A percentile compares a stretch with the other conserved stretches of the same genome.
Evolutionary conservation across 169 alveolate species (phyloP).

Genomic region (Plasmodium inui): DNA sequence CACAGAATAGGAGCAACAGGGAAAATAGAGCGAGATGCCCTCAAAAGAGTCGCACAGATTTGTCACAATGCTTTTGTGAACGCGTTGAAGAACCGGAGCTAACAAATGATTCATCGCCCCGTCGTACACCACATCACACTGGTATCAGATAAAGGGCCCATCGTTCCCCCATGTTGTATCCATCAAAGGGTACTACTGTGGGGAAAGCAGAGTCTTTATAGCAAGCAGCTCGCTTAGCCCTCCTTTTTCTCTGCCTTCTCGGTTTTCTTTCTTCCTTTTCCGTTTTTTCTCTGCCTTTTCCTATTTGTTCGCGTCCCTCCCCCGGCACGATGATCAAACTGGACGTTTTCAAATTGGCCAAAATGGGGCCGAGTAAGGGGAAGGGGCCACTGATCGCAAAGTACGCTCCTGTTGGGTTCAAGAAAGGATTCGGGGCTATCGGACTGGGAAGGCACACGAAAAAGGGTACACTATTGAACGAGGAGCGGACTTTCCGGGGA

Average conservation of each 20-base stretch:
- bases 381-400: conserved; percentile 90
- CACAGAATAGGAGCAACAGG: background rate
- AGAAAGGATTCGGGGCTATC: conserved; percentile 91
- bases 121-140: background rate
- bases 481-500: background rate
- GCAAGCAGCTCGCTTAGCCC: background rate
- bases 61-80: background rate
- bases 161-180: background rate
- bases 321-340: conserved; percentile 40
- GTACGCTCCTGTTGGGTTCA: conserved; percentile 89
- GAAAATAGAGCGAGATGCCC: background rate
- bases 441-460: conserved; percentile 90
- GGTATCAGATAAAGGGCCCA: background rate
- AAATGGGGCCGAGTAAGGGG: conserved; percentile 89
- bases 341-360: conserved; percentile 76
- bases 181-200: background rate
- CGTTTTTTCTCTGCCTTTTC: background rate
- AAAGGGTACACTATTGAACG: conserved; percentile 79
- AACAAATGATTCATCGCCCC: background rate
- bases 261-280: background rate
- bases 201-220: background rate
- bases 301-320: background rate
- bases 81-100: background rate
- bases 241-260: background rate
- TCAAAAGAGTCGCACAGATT: background rate